Percentiles rank a stretch among this genome's conserved stretches.
These are phyloP conservation scores for Phaeodactylum tricornutum DNA, from an alignment of 108 stramenopile species.

Conservation along the genomic window DNA sequence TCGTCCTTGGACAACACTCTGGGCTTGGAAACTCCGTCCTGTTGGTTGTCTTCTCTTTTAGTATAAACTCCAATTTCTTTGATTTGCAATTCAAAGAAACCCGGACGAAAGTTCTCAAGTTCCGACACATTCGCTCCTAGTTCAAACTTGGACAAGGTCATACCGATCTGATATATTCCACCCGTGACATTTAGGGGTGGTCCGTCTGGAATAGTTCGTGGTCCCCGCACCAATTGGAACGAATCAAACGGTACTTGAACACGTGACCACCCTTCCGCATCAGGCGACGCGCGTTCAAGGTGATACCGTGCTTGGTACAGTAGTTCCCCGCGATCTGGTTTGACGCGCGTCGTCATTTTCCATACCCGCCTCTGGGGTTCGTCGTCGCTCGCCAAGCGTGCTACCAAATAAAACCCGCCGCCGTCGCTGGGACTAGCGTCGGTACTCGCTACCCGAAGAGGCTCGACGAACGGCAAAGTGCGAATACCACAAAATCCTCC, in stretches of 20 bases:
- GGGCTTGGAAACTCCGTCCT: slow-evolving; percentile 2
- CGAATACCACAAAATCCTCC: slow-evolving; percentile 72
- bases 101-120: slow-evolving; percentile 57
- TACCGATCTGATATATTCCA: slow-evolving; percentile 68
- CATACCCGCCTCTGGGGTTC: slow-evolving; percentile 59
- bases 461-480: slow-evolving; percentile 48
- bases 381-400: slow-evolving; percentile 53
- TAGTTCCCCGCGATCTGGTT: slow-evolving; percentile 40
- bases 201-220: slow-evolving; percentile 46
- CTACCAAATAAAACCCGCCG: slow-evolving; percentile 55
- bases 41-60: slow-evolving; percentile 2
- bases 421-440: no score
- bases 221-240: slow-evolving; percentile 63
- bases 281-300: slow-evolving; percentile 10
- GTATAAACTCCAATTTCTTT: slow-evolving; percentile 58
- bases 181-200: slow-evolving; percentile 39
- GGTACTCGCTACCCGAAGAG: slow-evolving; percentile 28
- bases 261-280: slow-evolving; percentile 27
- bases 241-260: slow-evolving; percentile 47
- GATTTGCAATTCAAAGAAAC: slow-evolving; percentile 65
- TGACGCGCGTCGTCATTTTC: slow-evolving; percentile 58
- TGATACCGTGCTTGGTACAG: slow-evolving; percentile 61
- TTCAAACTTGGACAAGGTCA: slow-evolving; percentile 59
- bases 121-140: slow-evolving; percentile 51
- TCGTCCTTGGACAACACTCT: slow-evolving; percentile 44